A percentile compares a stretch with the other conserved stretches of the same genome.
Evolutionary conservation across 192 early-diverging fungal genomes (phyloP).

Genomic region (Hyaloraphidium curvatum): DNA sequence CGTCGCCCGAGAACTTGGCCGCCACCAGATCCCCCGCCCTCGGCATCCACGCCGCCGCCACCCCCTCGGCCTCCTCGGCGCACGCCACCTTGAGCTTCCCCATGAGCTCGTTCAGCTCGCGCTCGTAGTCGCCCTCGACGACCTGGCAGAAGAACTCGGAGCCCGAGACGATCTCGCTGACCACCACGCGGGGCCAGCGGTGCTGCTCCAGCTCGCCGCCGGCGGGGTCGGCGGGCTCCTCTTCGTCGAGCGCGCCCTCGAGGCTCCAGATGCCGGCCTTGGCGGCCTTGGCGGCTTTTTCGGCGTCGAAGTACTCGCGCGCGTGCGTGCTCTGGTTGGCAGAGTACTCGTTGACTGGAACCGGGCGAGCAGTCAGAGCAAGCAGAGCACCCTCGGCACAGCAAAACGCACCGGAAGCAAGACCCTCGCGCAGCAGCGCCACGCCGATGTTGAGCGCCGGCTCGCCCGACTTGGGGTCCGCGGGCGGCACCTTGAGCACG

Average conservation of each 20-base stretch:
- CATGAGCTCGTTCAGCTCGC: conserved; percentile 69
- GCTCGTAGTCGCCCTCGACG: conserved; percentile 26
- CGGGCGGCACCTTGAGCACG: conserved; percentile 18
- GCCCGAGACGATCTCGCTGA: conserved; percentile 48
- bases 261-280: conserved; percentile 52
- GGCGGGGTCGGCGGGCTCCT: conserved; percentile 11
- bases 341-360: conserved; percentile 67
- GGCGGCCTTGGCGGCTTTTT: conserved; percentile 47
- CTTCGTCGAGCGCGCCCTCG: conserved; percentile 11
- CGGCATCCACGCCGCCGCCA: conserved; percentile 25
- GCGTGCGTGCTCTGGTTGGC: conserved; percentile 61
- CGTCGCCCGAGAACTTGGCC: conserved; percentile 75
- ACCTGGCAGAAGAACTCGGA: conserved; percentile 44
- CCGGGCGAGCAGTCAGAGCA: too few relatives aligned
- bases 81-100: conserved; percentile 47
- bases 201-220: conserved; percentile 25
- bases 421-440: conserved; percentile 54
- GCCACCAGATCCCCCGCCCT: conserved; percentile 46
- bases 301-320: conserved; percentile 51
- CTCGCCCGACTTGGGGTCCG: conserved; percentile 9
- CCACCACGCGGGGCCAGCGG: conserved; percentile 43
- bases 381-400: too few relatives aligned
- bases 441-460: conserved; percentile 45
- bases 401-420: too few relatives aligned
- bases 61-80: conserved; percentile 13